phyloP scores from a whole-genome alignment of 306 rosid species.

The Malus fusca region DNA sequence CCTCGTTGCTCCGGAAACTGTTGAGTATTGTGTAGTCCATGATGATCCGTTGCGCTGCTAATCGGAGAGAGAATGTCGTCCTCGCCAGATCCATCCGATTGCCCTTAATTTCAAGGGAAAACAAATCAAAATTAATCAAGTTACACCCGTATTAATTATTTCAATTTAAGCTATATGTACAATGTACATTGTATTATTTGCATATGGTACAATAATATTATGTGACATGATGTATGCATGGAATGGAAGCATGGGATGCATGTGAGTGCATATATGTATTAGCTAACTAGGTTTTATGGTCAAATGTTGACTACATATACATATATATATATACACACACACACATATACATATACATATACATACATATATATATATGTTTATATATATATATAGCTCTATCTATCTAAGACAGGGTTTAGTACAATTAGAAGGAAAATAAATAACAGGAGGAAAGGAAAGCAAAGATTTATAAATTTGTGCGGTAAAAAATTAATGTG shows the following conservation, averaged over 20 bases:
- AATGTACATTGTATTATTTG: too few species aligned
- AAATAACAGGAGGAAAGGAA: not conserved
- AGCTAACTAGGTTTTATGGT: not conserved
- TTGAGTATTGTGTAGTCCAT: slow-evolving; percentile 5
- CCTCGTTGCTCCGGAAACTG: slow-evolving; percentile 53
- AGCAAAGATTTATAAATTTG: not conserved
- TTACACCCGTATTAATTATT: not conserved
- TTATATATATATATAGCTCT: not conserved
- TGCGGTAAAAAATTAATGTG: not conserved
- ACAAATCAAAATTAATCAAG: not conserved
- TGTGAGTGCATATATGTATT: not conserved
- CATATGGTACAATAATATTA: not conserved
- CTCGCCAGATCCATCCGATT: slow-evolving; percentile 88
- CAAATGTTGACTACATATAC: not conserved
- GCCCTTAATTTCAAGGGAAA: slow-evolving; percentile 30
- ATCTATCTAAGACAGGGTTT: not conserved
- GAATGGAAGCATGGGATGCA: not conserved
- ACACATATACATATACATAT: too few species aligned
- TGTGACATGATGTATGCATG: not conserved
- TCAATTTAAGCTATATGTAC: not conserved
- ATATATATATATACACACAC: not conserved
- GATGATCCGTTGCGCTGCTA: slow-evolving; percentile 20
- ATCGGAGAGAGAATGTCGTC: slow-evolving; percentile 57
- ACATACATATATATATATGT: not conserved
- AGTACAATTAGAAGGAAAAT: not conserved